These are phyloP conservation scores for Kuraishia ogatae DNA, from an alignment of 805 yeast genomes.

Conservation along the genomic window DNA sequence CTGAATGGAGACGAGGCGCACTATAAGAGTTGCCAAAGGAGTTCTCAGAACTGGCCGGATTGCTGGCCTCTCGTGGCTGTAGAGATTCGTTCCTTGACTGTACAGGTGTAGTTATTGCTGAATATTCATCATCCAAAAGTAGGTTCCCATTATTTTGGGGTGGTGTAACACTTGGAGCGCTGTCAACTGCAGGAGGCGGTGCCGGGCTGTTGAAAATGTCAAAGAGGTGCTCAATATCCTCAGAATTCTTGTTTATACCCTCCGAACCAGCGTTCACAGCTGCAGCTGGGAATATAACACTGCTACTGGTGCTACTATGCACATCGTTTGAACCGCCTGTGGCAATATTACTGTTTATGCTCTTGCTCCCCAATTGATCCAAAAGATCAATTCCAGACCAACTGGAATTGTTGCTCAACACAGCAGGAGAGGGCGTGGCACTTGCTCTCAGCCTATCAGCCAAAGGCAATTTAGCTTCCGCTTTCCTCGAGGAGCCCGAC, in stretches of 20 bases:
- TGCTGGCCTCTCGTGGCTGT: too few relatives aligned
- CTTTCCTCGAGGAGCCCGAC: conserved; percentile 12
- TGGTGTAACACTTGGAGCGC: background rate
- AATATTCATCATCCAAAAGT: background rate
- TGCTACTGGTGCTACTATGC: background rate
- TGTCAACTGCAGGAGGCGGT: background rate
- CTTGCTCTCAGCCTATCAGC: conserved; percentile 23
- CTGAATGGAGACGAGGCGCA: background rate
- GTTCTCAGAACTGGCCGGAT: background rate
- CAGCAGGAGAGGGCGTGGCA: conserved; percentile 5
- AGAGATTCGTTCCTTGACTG: background rate
- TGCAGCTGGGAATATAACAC: background rate
- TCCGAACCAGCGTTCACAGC: background rate
- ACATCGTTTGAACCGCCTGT: background rate
- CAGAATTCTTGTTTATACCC: background rate
- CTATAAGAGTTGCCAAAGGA: background rate
- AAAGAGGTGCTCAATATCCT: background rate
- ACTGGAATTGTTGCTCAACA: conserved; percentile 3
- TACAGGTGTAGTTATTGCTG: background rate
- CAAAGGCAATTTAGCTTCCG: conserved; percentile 19
- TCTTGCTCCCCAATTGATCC: conserved; percentile 8
- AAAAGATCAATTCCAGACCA: conserved; percentile 32
- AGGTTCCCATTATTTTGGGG: background rate
- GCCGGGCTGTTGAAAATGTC: background rate
- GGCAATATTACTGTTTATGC: background rate